Evolutionary conservation across 164 flowering plant species (phyloP), one percentile per base, ranked within the genome.

Genomic region (Liquidambar formosana): DNA sequence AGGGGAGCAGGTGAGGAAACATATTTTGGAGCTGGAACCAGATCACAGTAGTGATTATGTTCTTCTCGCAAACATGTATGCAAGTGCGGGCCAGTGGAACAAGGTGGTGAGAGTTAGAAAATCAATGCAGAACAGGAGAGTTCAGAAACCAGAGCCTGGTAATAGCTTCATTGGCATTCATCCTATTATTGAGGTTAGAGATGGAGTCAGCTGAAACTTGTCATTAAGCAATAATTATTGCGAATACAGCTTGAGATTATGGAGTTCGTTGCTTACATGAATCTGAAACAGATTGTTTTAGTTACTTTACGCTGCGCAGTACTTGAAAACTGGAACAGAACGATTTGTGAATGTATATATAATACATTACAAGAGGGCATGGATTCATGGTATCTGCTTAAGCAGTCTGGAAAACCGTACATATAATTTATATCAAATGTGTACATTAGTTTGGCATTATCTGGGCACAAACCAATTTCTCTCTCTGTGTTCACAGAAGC

Each of bases 21-120:
- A 77, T 57, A 76, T 91, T 33, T 48, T 77, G 67, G 77, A 83
- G 66, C 41, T 88, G 57, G 91, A 85, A 70, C 89, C 95, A 10
- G 77, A 78, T 53, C 87, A 90, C 61, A 81, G 89, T 65, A 82
- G 87, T 56, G 89, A 90, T 62, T 86, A 81, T 69, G 84, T 85
- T 62, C 84, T 87, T 58, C 80, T 88, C 4, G 80, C 90, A 1
- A 81, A 76, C 53, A 79, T 81, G 72, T 86, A 85, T 73, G 91
- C 87, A 10, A 72, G 79, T 23, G 57, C 62, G 0, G 88, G 84
- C 1, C 60, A 72, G 63, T 85, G 88, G 89, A 70, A 68, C 5
- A 79, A 85, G 44, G 58, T 67, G 56, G 27, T 38, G 14, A 69
- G n/a, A 21, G 80, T 73, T 26, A 80, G 89, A 61, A 73, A 65